A percentile compares a stretch with the other conserved stretches of the same genome.
Evolutionary conservation across 2,329 filamentous ascomycete species (phyloP).

Genomic region (Alternaria brassicicola): DNA sequence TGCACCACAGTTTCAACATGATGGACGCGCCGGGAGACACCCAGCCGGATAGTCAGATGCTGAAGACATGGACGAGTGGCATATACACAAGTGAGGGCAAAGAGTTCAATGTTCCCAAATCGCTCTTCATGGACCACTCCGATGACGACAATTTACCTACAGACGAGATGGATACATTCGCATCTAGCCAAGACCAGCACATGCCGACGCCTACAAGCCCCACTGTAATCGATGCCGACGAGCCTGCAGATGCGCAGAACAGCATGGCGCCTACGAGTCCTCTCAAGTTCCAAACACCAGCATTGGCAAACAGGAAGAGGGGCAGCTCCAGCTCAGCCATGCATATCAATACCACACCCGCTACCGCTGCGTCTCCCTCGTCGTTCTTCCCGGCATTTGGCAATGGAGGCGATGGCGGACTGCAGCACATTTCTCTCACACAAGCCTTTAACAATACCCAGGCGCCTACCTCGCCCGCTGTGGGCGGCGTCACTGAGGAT

Average conservation of each 20-base stretch:
- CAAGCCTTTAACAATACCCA: conserved; percentile 56
- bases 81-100: conserved; percentile 21
- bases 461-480: conserved; percentile 52
- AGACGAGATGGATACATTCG: conserved; percentile 27
- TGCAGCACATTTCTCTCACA: conserved; percentile 50
- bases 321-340: conserved; percentile 48
- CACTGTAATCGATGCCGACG: conserved; percentile 36
- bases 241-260: conserved; percentile 23
- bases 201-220: conserved; percentile 39
- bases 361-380: conserved; percentile 46
- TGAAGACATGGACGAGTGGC: conserved; percentile 48
- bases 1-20: conserved; percentile 49
- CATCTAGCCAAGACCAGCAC: conserved; percentile 36
- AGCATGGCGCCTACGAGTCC: conserved; percentile 38
- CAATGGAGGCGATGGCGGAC: conserved; percentile 23
- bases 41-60: conserved; percentile 56
- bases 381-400: conserved; percentile 42
- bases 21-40: conserved; percentile 53
- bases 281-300: conserved; percentile 52
- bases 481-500: conserved; percentile 50
- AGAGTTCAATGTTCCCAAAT: conserved; percentile 18
- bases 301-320: conserved; percentile 49
- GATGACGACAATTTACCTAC: conserved; percentile 23
- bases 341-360: conserved; percentile 50
- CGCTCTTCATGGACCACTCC: conserved; percentile 27